A percentile compares a stretch with the other conserved stretches of the same genome.
Evolutionary conservation across 225 moss, liverwort and hornwort species (phyloP).

Genomic region (Lunularia cruciata): DNA sequence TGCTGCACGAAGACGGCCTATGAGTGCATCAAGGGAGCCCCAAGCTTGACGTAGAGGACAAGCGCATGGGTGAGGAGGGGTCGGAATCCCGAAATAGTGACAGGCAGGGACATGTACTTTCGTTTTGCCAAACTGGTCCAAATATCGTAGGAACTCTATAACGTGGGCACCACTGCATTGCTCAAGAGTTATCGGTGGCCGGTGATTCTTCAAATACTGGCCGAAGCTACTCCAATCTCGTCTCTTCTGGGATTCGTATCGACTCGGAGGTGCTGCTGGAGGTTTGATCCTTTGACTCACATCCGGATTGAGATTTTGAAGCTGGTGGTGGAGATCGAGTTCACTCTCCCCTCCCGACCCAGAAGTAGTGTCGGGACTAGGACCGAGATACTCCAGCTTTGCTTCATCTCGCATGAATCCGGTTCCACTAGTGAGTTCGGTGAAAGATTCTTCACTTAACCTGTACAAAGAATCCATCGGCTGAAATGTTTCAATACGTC

Average conservation of each 20-base stretch:
- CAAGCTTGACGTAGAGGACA: slow-evolving; percentile 81
- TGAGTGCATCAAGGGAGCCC: slow-evolving; percentile 81
- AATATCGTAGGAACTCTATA: slow-evolving; percentile 74
- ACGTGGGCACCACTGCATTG: slow-evolving; percentile 70
- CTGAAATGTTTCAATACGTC: too few species aligned
- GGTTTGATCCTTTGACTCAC: background rate
- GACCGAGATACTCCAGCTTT: background rate
- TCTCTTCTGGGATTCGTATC: slow-evolving; percentile 78
- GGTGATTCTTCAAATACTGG: slow-evolving; percentile 73
- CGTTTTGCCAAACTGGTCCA: slow-evolving; percentile 85
- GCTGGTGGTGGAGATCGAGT: background rate
- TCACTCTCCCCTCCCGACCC: background rate
- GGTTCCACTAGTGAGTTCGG: background rate
- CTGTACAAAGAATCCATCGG: slow-evolving; percentile 11
- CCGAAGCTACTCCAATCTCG: slow-evolving; percentile 86
- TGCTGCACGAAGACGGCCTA: slow-evolving; percentile 71
- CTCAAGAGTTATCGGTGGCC: slow-evolving; percentile 45
- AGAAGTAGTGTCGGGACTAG: background rate
- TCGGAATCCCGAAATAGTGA: slow-evolving; percentile 64
- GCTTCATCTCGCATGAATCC: background rate
- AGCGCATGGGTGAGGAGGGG: slow-evolving; percentile 70
- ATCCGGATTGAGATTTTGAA: slow-evolving; percentile 10
- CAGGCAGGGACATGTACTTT: slow-evolving; percentile 68
- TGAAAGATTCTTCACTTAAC: slow-evolving; percentile 5
- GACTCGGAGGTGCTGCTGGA: slow-evolving; percentile 45